These are phyloP conservation scores for Xerophyta viscosa DNA, from an alignment of 106 monocot species.

Conservation along the genomic window DNA sequence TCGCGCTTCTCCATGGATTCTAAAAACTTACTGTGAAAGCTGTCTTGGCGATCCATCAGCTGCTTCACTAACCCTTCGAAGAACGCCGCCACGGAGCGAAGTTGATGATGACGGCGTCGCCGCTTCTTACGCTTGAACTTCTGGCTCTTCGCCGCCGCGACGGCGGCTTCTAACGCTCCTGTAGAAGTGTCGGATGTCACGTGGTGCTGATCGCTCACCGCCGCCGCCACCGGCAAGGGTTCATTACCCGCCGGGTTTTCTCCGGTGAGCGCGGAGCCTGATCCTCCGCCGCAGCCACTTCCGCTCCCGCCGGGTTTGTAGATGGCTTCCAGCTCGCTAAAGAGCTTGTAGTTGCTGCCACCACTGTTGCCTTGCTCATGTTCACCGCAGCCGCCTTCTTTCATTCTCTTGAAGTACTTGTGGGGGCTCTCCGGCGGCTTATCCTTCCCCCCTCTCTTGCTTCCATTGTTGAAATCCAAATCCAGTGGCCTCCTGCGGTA, in stretches of 20 bases:
- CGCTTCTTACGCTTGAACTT: constrained; percentile 17
- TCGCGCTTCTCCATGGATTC: constrained; percentile 72
- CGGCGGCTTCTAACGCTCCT: constrained; percentile 20
- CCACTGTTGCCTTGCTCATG: constrained; percentile 5
- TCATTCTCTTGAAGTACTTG: constrained; percentile 30
- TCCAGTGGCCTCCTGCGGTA: constrained; percentile 66
- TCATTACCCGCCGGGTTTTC: constrained; percentile 37
- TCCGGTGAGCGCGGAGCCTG: constrained; percentile 83
- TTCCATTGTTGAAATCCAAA: constrained; percentile 49
- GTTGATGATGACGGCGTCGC: constrained; percentile 24
- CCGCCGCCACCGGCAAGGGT: not conserved
- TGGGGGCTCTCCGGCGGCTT: constrained; percentile 19
- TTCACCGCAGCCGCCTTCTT: constrained; percentile 1
- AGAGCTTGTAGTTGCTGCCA: constrained; percentile 67
- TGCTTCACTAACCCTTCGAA: constrained; percentile 66
- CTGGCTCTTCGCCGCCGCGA: constrained; percentile 1
- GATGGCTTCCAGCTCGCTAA: constrained; percentile 84
- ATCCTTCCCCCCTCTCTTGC: constrained; percentile 31
- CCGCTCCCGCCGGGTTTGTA: constrained; percentile 47
- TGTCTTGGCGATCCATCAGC: constrained; percentile 80
- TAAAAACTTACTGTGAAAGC: constrained; percentile 61
- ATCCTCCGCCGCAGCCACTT: constrained; percentile 22
- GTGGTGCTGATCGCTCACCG: constrained; percentile 1
- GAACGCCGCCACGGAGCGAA: constrained; percentile 47
- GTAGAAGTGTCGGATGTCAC: constrained; percentile 23